phyloP scores from a whole-genome alignment of 2,329 filamentous ascomycete species.

The Aspergillus quadricinctus region DNA sequence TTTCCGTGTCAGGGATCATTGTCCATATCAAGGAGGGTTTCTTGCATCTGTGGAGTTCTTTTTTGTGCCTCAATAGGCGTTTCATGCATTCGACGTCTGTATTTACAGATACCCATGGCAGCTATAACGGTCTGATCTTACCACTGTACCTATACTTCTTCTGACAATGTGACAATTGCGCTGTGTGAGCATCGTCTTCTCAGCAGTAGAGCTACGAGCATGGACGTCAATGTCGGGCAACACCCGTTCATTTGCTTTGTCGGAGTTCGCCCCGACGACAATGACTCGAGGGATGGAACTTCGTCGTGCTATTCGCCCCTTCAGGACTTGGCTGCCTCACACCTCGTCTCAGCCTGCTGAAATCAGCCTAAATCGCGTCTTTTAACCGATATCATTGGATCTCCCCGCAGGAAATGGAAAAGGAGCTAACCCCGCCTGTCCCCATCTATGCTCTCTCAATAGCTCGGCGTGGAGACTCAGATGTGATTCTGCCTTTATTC shows the following conservation, averaged over 20 bases:
- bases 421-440: background rate
- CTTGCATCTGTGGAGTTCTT: background rate
- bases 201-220: background rate
- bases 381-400: background rate
- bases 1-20: background rate
- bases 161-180: background rate
- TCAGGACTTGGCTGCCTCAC: background rate
- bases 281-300: background rate
- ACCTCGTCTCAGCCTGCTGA: background rate
- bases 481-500: background rate
- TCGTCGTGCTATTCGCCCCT: background rate
- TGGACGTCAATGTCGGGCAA: background rate
- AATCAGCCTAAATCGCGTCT: background rate
- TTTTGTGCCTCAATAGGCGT: background rate
- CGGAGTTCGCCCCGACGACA: background rate
- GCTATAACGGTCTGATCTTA: background rate
- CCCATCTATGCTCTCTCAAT: background rate
- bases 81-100: slow-evolving; percentile 1
- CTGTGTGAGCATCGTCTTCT: background rate
- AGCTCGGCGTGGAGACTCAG: background rate
- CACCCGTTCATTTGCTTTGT: background rate
- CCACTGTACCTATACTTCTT: background rate
- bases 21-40: background rate
- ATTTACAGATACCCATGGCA: slow-evolving; percentile 3
- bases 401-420: background rate